Conservation (phyloP, 176 grass and related monocot species). For the Eleusine coracana region DNA sequence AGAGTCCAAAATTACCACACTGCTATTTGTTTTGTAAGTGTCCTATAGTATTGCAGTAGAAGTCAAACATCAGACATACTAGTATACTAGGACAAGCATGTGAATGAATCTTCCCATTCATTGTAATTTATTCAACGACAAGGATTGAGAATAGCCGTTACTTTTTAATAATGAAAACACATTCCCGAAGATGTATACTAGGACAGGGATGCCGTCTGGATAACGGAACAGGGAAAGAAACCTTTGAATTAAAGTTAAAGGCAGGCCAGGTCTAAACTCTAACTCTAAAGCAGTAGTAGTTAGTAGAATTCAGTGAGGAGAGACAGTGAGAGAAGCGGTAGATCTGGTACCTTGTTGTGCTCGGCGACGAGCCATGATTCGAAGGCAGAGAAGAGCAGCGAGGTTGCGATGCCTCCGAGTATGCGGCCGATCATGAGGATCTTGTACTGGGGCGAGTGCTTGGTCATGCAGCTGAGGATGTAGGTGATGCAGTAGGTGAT, state of each 20-base stretch:
- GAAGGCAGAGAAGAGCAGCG: conserved; percentile 95
- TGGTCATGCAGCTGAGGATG: conserved; percentile 96
- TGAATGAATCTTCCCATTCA: background rate
- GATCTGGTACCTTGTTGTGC: conserved; percentile 87
- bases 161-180: background rate
- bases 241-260: conserved; percentile 50
- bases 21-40: background rate
- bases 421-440: conserved; percentile 83
- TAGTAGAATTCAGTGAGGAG: background rate
- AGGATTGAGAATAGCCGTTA: conserved; percentile 19
- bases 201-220: background rate
- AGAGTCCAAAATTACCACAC: background rate
- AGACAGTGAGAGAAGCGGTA: background rate
- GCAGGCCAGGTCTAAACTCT: conserved; percentile 26
- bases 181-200: background rate
- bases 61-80: conserved; percentile 36
- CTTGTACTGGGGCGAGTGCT: conserved; percentile 90
- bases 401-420: conserved; percentile 79
- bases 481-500: conserved; percentile 95
- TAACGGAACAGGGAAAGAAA: background rate
- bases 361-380: conserved; percentile 99
- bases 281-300: background rate
- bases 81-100: conserved; percentile 29
- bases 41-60: background rate
- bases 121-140: conserved; percentile 42